Conservation (phyloP, 1,139 yeast species). For the Debaryomyces psychrophilus region DNA sequence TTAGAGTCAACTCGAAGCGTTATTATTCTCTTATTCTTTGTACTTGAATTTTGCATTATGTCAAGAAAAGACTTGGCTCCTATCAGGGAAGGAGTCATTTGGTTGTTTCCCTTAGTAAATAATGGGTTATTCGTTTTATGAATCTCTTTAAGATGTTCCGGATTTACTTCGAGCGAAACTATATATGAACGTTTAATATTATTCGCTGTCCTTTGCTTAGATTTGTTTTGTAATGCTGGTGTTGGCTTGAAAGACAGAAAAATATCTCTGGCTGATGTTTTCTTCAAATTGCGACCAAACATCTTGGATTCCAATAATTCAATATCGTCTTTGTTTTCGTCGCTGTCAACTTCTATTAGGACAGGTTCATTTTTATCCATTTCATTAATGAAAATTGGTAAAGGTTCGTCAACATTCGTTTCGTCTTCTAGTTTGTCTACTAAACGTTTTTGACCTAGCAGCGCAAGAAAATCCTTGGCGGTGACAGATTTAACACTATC, state of each 20-base stretch:
- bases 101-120: slow-evolving; percentile 28
- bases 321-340: slow-evolving; percentile 26
- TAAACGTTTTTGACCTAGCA: slow-evolving; percentile 17
- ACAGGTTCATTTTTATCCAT: neutral
- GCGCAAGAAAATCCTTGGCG: slow-evolving; percentile 35
- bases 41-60: slow-evolving; percentile 7
- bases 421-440: neutral
- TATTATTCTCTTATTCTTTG: slow-evolving; percentile 1
- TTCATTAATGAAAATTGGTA: neutral
- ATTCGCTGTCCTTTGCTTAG: neutral
- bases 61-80: slow-evolving; percentile 16
- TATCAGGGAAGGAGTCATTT: neutral
- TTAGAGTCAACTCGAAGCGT: slow-evolving; percentile 33
- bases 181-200: slow-evolving; percentile 10
- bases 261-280: slow-evolving; percentile 29
- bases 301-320: slow-evolving; percentile 41
- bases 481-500: slow-evolving; percentile 27
- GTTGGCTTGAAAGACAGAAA: slow-evolving; percentile 17
- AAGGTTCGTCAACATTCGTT: neutral
- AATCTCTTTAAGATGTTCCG: slow-evolving; percentile 29
- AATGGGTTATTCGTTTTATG: slow-evolving; percentile 36
- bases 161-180: slow-evolving; percentile 32
- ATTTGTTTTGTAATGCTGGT: neutral
- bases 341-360: slow-evolving; percentile 12
- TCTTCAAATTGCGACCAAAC: slow-evolving; percentile 22